Evolutionary conservation across 768 basidiomycete species (phyloP).

Genomic region (Leccinum arenicola): DNA sequence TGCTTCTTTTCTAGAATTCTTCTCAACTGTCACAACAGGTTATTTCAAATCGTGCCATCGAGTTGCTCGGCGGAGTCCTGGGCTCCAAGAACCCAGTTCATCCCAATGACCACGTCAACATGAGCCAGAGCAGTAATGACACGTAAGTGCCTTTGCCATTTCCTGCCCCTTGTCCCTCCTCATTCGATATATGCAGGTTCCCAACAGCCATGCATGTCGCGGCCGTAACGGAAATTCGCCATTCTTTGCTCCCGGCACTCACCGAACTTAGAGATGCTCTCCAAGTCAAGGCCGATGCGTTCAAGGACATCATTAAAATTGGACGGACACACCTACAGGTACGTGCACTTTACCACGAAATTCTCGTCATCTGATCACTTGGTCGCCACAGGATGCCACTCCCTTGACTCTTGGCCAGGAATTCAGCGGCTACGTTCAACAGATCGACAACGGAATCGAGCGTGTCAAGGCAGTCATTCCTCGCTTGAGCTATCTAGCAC

Average conservation of each 20-base stretch:
- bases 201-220: slow-evolving; percentile 99
- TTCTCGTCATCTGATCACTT: not conserved
- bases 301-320: slow-evolving; percentile 95
- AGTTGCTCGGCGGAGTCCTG: slow-evolving; percentile 90
- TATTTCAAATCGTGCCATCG: slow-evolving; percentile 97
- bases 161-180: not conserved
- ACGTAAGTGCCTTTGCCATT: slow-evolving; percentile 54
- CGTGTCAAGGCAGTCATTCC: slow-evolving; percentile 80
- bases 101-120: slow-evolving; percentile 99
- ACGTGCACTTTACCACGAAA: not conserved
- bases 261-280: slow-evolving; percentile 81
- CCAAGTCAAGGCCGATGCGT: slow-evolving; percentile 75
- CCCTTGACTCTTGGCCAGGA: slow-evolving; percentile 98
- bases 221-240: slow-evolving; percentile 83
- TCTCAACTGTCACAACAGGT: slow-evolving; percentile 42
- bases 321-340: slow-evolving; percentile 95
- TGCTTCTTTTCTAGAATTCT: not conserved
- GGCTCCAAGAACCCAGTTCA: slow-evolving; percentile 98
- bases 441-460: slow-evolving; percentile 86
- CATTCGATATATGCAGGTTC: slow-evolving; percentile 54
- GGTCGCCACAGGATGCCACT: slow-evolving; percentile 76
- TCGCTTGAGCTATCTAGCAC: slow-evolving; percentile 84
- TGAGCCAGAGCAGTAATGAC: slow-evolving; percentile 98
- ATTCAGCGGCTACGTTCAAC: slow-evolving; percentile 97
- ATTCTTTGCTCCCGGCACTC: slow-evolving; percentile 81